Percentiles rank a stretch among this genome's conserved stretches.
These are phyloP conservation scores for Rhododendron mucronatum DNA, from an alignment of 148 eudicot species.

Conservation along the genomic window DNA sequence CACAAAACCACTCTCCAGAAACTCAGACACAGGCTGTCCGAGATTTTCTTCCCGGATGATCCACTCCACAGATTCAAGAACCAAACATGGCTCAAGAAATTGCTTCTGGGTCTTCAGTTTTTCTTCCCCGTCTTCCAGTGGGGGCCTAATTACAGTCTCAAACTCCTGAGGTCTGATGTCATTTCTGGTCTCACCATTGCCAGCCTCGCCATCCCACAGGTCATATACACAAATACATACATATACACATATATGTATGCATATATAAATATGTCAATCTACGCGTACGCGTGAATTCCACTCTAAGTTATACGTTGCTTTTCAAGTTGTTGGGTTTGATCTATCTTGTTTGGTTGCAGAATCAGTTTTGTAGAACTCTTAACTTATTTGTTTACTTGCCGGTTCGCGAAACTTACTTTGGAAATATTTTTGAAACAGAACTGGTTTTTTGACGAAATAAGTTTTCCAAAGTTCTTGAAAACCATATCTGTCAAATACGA, in stretches of 20 bases:
- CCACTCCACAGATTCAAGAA: slow-evolving; percentile 78
- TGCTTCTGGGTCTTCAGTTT: slow-evolving; percentile 59
- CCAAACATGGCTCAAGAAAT: slow-evolving; percentile 45
- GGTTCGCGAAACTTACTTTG: neutral
- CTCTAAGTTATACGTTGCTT: neutral
- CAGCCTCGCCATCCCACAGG: slow-evolving; percentile 96
- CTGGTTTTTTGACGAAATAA: neutral
- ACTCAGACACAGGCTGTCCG: slow-evolving; percentile 49
- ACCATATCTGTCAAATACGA: no score
- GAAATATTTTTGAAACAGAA: neutral
- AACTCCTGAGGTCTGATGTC: slow-evolving; percentile 56
- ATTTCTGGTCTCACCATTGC: slow-evolving; percentile 95
- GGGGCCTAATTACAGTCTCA: slow-evolving; percentile 60
- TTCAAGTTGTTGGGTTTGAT: neutral
- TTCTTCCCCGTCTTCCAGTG: slow-evolving; percentile 81
- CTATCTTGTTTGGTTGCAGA: neutral
- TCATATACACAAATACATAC: neutral
- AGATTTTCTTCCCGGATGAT: slow-evolving; percentile 85
- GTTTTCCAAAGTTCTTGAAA: neutral
- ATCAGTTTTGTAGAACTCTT: neutral
- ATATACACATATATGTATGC: neutral
- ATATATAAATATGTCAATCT: neutral
- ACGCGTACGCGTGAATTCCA: neutral
- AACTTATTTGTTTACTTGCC: neutral
- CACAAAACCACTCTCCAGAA: slow-evolving; percentile 48